Base-by-base conservation (phyloP, 257 asterid species). In the Solanum medicagineum region DNA sequence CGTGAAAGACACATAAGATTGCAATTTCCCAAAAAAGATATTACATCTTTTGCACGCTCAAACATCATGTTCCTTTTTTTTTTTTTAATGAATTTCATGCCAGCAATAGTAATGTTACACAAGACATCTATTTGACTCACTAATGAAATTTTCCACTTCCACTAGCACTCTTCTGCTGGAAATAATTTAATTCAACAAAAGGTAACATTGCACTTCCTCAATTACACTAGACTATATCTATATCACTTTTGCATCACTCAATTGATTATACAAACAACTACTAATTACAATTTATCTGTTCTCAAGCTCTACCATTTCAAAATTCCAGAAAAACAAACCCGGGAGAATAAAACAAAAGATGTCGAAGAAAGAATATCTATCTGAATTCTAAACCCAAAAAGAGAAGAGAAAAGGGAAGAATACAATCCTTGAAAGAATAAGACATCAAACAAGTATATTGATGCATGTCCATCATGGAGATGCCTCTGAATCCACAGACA, bases 401-500 rank as follows among this genome's bases (percentile, higher is more conserved):
- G 16, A 40, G 20, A 26, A 8, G 14, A 9, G 17, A n/a, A 4
- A 59, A 29, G 59, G 85, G 63, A 45, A 45, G 60, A 16, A 53
- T 26, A 26, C 65, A 53, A 53, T 29, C 65, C 17, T 44, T 53
- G 29, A 79, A 79, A 79, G 83, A 79, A 79, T 79, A 79, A 26
- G 63, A 53, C 49, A 51, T 59, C 16, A 82, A 81, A 17, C 45
- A 66, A 51, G 45, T 0, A 82, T 6, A 82, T 54, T 80, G 60
- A 45, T 75, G 71, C 71, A 24, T 19, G 16, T 70, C 26, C 13
- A 73, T 86, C 83, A 86, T 8, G 86, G 51, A 5, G 86, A 83
- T 15, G 62, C 26, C 53, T 87, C 89, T 10, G 86, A 86, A n/a
- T 86, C 89, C 1, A 62, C 74, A 66, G 59, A 42, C 3, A 49